Percentiles rank a stretch among this genome's conserved stretches.
phyloP scores from a whole-genome alignment of 108 stramenopile species.

The Asterionellopsis glacialis region DNA sequence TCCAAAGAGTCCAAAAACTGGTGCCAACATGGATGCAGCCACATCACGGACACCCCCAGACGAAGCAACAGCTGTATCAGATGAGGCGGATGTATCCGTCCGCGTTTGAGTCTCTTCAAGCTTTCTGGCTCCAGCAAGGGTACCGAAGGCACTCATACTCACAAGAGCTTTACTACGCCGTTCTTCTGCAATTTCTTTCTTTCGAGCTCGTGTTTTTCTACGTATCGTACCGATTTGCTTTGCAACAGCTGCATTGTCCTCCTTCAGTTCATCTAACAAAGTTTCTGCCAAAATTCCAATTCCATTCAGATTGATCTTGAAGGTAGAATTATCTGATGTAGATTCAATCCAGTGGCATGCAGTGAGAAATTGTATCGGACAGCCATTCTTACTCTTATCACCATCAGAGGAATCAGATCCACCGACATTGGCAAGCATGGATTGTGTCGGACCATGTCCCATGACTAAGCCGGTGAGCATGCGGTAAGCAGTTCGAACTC shows the following conservation, averaged over 20 bases:
- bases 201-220: constrained; percentile 62
- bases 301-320: constrained; percentile 40
- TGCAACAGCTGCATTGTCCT: constrained; percentile 34
- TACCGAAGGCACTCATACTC: constrained; percentile 52
- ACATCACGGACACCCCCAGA: constrained; percentile 30
- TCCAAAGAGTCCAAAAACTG: constrained; percentile 39
- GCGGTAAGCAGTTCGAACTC: constrained; percentile 51
- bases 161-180: constrained; percentile 59
- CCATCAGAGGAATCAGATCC: constrained; percentile 8
- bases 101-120: not conserved
- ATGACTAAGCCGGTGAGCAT: constrained; percentile 66
- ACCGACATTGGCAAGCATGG: constrained; percentile 9
- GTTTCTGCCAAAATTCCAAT: constrained; percentile 79
- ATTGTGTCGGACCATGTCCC: constrained; percentile 53
- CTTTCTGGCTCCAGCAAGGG: constrained; percentile 18
- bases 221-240: constrained; percentile 40
- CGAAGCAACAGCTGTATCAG: constrained; percentile 3
- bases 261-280: constrained; percentile 61
- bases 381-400: not conserved
- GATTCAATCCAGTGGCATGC: constrained; percentile 82
- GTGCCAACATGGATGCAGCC: constrained; percentile 42
- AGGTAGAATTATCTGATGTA: constrained; percentile 61
- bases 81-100: constrained; percentile 1
- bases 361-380: constrained; percentile 23
- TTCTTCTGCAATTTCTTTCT: constrained; percentile 76